A percentile compares a stretch with the other conserved stretches of the same genome.
Evolutionary conservation across 2,329 filamentous ascomycete species (phyloP).

Genomic region (Fusarium sp.): DNA sequence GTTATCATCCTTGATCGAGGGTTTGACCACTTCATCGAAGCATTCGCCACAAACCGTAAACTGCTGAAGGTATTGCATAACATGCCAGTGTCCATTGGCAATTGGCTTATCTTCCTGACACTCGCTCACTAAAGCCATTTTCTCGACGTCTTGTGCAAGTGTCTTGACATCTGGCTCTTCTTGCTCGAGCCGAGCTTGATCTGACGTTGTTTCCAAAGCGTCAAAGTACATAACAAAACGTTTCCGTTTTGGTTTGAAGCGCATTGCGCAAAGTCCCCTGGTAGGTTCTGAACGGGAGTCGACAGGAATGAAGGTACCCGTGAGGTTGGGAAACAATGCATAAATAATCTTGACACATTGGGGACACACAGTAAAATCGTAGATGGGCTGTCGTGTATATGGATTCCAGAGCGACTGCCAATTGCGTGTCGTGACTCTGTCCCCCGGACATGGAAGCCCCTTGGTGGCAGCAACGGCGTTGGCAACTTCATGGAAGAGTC

Average conservation of each 20-base stretch:
- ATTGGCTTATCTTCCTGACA: slow-evolving; percentile 74
- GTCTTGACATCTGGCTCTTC: slow-evolving; percentile 66
- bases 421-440: slow-evolving; percentile 64
- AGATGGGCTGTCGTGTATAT: slow-evolving; percentile 69
- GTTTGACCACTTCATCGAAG: slow-evolving; percentile 82
- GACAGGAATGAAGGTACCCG: slow-evolving; percentile 70
- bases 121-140: slow-evolving; percentile 67
- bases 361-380: slow-evolving; percentile 79
- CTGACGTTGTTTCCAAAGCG: slow-evolving; percentile 67
- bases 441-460: slow-evolving; percentile 68
- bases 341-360: slow-evolving; percentile 79
- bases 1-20: slow-evolving; percentile 64
- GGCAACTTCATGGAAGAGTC: slow-evolving; percentile 76
- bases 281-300: slow-evolving; percentile 59
- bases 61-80: slow-evolving; percentile 77
- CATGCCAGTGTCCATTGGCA: slow-evolving; percentile 77
- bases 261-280: slow-evolving; percentile 75
- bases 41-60: slow-evolving; percentile 90
- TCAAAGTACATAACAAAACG: slow-evolving; percentile 71
- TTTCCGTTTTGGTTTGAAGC: slow-evolving; percentile 63
- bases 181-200: slow-evolving; percentile 58
- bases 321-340: slow-evolving; percentile 77
- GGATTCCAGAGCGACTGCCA: slow-evolving; percentile 84
- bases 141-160: slow-evolving; percentile 72
- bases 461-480: slow-evolving; percentile 63